These are phyloP conservation scores for Xylariaceae sp. DNA, from an alignment of 2,329 filamentous ascomycete genomes.

Conservation along the genomic window DNA sequence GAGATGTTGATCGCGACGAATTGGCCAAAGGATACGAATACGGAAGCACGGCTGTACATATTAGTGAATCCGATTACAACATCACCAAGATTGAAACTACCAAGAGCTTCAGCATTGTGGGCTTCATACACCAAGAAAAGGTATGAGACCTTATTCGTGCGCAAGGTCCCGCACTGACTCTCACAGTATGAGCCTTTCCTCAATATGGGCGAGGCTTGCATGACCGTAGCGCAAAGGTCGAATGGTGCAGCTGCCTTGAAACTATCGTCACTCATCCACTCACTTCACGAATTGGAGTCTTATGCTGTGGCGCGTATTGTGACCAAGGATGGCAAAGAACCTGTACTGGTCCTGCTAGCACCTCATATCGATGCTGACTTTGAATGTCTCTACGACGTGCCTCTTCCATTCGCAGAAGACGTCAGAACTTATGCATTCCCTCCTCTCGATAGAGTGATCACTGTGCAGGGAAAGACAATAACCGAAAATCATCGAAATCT, in stretches of 20 bases:
- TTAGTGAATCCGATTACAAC: conserved; percentile 83
- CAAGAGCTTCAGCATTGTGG: conserved; percentile 79
- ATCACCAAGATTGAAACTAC: conserved; percentile 85
- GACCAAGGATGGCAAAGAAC: conserved; percentile 80
- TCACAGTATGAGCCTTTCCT: conserved; percentile 80
- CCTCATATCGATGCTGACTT: conserved; percentile 79
- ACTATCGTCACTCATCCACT: conserved; percentile 87
- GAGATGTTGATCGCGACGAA: conserved; percentile 79
- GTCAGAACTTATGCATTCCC: conserved; percentile 90
- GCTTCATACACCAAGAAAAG: conserved; percentile 78
- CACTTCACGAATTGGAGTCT: conserved; percentile 81
- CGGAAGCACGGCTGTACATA: conserved; percentile 87
- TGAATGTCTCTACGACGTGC: conserved; percentile 87
- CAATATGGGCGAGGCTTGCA: conserved; percentile 79
- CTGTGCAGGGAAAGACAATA: conserved; percentile 80
- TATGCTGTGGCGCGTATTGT: conserved; percentile 89
- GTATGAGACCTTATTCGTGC: conserved; percentile 48
- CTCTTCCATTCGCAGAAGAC: conserved; percentile 92
- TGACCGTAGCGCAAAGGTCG: conserved; percentile 76
- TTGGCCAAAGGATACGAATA: conserved; percentile 95
- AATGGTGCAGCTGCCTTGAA: conserved; percentile 86
- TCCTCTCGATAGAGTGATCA: conserved; percentile 84
- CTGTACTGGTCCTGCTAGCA: conserved; percentile 76
- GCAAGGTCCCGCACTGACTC: conserved; percentile 28
- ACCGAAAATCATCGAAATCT: conserved; percentile 84